Evolutionary conservation across 306 rosid species (phyloP).

Genomic region (peach (Prunus persica)): Prunus_persica_NCBIv2 NC_034014.1:1291001-1291500

Average conservation of each 20-base stretch:
- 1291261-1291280: slow-evolving; percentile 43
- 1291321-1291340: slow-evolving; percentile 18
- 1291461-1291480: too few species aligned
- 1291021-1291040: background rate
- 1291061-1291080: background rate
- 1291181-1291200: slow-evolving; percentile 14
- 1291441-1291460: too few species aligned
- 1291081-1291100: slow-evolving; percentile 7
- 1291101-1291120: slow-evolving; percentile 10
- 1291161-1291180: slow-evolving; percentile 20
- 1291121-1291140: slow-evolving; percentile 18
- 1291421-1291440: too few species aligned
- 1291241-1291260: slow-evolving; percentile 36
- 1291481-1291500: too few species aligned
- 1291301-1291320: slow-evolving; percentile 40
- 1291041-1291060: background rate
- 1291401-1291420: too few species aligned
- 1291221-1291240: background rate
- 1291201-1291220: slow-evolving; percentile 2
- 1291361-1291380: background rate
- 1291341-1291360: slow-evolving; percentile 4
- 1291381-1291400: too few species aligned
- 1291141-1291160: background rate
- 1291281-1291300: slow-evolving; percentile 38
- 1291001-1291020: background rate